Conservation (phyloP, 2,329 filamentous ascomycete genomes). For the Pseudogymnoascus sp. region DNA sequence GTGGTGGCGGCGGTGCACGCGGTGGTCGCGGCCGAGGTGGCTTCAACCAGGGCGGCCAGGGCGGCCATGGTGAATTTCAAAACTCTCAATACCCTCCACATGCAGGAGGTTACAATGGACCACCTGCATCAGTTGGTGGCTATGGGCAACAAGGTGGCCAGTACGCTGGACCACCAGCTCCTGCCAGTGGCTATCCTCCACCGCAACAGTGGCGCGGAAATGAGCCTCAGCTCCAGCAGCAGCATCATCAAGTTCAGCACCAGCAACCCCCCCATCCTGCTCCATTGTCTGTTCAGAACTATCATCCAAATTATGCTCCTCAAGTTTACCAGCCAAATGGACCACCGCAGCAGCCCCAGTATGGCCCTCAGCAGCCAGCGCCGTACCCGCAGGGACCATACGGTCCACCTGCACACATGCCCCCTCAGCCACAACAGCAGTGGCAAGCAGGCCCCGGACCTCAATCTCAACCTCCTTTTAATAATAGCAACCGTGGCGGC, state of each 20-base stretch:
- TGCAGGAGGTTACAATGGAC: constrained; percentile 20
- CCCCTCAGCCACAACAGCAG: constrained; percentile 30
- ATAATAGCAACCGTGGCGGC: constrained; percentile 14
- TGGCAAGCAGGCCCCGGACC: constrained; percentile 29
- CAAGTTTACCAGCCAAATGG: constrained; percentile 38
- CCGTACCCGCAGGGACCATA: constrained; percentile 26
- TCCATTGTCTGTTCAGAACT: constrained; percentile 44
- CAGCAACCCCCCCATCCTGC: constrained; percentile 28
- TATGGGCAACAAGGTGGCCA: constrained; percentile 23
- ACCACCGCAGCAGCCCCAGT: constrained; percentile 29
- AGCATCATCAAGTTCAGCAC: constrained; percentile 26
- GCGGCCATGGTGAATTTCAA: constrained; percentile 24
- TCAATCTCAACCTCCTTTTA: constrained; percentile 33
- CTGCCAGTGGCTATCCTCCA: constrained; percentile 15
- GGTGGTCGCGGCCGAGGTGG: constrained; percentile 24
- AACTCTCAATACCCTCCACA: constrained; percentile 14
- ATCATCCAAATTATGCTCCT: constrained; percentile 51
- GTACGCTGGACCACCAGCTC: constrained; percentile 28
- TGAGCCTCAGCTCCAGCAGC: constrained; percentile 20
- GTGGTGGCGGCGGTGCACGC: constrained; percentile 23
- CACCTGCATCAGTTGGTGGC: constrained; percentile 10
- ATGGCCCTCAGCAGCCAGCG: constrained; percentile 28
- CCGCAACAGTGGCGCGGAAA: constrained; percentile 10
- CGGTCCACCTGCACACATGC: constrained; percentile 28
- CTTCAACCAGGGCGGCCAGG: constrained; percentile 10